A percentile compares a stretch with the other conserved stretches of the same genome.
Evolutionary conservation across 495 filamentous ascomycete species (phyloP).

Genomic region (Saxophila tyrrhenica): DNA sequence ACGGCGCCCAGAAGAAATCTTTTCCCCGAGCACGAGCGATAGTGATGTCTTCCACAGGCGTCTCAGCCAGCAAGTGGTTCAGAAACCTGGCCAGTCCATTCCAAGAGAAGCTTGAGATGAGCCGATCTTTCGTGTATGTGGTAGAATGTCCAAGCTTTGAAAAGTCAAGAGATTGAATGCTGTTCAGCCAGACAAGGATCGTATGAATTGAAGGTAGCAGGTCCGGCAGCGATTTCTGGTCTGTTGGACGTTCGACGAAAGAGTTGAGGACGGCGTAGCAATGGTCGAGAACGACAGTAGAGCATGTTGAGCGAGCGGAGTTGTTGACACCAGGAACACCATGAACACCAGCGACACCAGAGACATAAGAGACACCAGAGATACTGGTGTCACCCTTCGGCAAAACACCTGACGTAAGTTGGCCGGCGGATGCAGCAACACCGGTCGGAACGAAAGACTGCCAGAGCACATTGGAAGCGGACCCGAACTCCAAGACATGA

Average conservation of each 20-base stretch:
- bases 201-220: background rate
- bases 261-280: background rate
- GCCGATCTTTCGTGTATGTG: background rate
- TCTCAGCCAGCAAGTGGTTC: too few relatives aligned
- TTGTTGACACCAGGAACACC: background rate
- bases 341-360: background rate
- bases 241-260: background rate
- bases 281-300: background rate
- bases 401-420: background rate
- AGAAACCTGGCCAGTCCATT: background rate
- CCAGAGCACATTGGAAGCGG: constrained; percentile 30
- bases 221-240: background rate
- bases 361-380: background rate
- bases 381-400: too few relatives aligned
- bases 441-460: background rate
- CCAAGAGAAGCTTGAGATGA: background rate
- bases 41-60: too few relatives aligned
- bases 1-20: background rate
- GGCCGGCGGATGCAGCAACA: too few relatives aligned
- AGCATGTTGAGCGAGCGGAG: background rate
- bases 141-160: background rate
- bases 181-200: constrained; percentile 2
- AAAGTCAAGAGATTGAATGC: background rate
- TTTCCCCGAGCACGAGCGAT: too few relatives aligned
- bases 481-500: constrained; percentile 50